Evolutionary conservation across 2,329 filamentous ascomycete genomes (phyloP).

Genomic region (Aspergillus spinulosporus): DNA sequence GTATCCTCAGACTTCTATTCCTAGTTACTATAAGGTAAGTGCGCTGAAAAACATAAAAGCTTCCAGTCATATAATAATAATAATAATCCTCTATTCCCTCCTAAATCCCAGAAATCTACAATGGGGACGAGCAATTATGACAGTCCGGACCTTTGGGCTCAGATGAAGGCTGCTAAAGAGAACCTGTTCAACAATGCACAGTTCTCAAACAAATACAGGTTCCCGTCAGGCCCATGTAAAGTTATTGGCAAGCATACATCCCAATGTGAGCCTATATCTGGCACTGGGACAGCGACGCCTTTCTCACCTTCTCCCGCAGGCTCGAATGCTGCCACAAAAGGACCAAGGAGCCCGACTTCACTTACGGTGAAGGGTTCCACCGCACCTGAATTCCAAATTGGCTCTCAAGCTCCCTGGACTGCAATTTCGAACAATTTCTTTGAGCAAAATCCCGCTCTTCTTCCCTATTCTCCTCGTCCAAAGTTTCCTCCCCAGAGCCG

Average conservation of each 20-base stretch:
- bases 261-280: not conserved
- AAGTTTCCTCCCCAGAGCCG: not conserved
- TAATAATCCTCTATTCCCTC: too few species aligned
- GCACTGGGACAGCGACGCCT: not conserved
- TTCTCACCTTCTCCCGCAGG: too few species aligned
- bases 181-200: not conserved
- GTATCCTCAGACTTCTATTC: too few species aligned
- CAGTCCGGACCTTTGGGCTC: slow-evolving; percentile 11
- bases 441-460: not conserved
- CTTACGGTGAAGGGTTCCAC: not conserved
- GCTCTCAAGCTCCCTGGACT: too few species aligned
- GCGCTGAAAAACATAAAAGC: too few species aligned
- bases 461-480: not conserved
- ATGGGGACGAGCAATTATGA: not conserved
- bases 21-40: too few species aligned
- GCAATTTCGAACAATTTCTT: not conserved
- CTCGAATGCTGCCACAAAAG: too few species aligned
- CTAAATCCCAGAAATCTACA: too few species aligned
- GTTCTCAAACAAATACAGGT: slow-evolving; percentile 1
- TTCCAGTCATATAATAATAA: too few species aligned
- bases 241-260: not conserved
- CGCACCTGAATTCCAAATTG: not conserved
- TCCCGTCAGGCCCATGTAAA: not conserved
- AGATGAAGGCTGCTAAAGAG: slow-evolving; percentile 9
- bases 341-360: too few species aligned